These are phyloP conservation scores for Ganoderma boninense DNA, from an alignment of 1,284 basidiomycete genomes.

Conservation along the genomic window DNA sequence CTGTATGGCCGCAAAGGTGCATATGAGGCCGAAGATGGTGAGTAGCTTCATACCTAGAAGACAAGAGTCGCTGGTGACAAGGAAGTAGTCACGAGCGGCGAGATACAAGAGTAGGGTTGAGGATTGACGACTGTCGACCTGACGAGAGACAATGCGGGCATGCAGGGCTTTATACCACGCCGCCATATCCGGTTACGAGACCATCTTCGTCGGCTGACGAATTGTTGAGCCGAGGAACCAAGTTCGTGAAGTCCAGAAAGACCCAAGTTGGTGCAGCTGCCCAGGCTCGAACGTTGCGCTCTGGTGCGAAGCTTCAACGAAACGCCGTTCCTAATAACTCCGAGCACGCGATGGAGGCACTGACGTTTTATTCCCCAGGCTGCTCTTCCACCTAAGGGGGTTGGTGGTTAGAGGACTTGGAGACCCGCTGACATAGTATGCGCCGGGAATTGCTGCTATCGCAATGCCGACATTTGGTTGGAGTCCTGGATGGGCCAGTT, in stretches of 20 bases:
- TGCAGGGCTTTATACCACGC: background rate
- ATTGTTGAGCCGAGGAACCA: background rate
- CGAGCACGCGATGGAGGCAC: too few relatives aligned
- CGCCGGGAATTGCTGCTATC: background rate
- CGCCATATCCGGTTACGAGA: background rate
- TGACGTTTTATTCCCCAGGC: too few relatives aligned
- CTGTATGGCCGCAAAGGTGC: slow-evolving; percentile 18
- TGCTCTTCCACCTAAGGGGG: too few relatives aligned
- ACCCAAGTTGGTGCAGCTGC: background rate
- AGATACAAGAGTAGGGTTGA: slow-evolving; percentile 2
- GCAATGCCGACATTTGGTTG: background rate
- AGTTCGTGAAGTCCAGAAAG: too few relatives aligned
- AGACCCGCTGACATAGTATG: background rate
- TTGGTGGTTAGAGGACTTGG: background rate
- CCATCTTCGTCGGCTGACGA: background rate
- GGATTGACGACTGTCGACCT: slow-evolving; percentile 26
- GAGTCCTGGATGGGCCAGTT: background rate
- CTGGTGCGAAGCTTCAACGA: background rate
- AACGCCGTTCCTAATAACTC: too few relatives aligned
- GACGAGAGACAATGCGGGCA: too few relatives aligned
- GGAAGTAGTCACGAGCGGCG: background rate
- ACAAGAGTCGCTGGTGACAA: background rate
- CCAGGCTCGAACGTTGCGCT: background rate
- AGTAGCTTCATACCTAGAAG: slow-evolving; percentile 1
- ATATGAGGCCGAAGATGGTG: slow-evolving; percentile 1